Evolutionary conservation across 331 rosid genomes (phyloP), one percentile per base, ranked within the genome.

Genomic region (Prunus yedoensis): DNA sequence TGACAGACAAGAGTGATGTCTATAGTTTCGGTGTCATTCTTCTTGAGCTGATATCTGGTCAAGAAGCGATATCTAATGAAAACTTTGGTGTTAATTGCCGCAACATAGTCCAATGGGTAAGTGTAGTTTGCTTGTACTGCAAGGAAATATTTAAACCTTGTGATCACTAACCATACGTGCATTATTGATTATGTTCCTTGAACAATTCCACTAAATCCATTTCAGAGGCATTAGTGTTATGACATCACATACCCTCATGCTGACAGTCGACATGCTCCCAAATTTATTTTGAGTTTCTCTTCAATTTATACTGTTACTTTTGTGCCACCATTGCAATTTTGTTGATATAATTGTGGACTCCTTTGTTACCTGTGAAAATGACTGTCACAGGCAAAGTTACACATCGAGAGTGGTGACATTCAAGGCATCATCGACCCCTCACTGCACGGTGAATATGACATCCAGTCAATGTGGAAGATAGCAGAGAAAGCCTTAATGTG

Each of bases 401-500:
- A 89, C 86, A 90, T 94, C 13, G 97, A 94, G 91, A 90, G 93
- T 8, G 99, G 99, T 11, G 95, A 94, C 78, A 91, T 94, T 71
- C 99, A 90, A 80, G 96, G 96, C 30, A 94, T 94, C 63, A 94
- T 94, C 9, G 99, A 94, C 81, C 92, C 97, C 9, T 70, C 87
- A 3, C 81, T 94, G 47, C 79, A 20, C 2, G 81, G 78, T 30
- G 91, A 94, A 8, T 94, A 85, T 67, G 95, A 94, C 74, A 87
- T 94, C 49, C 99, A 94, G 77, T 94, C 99, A 13, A 90, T 94
- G 92, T 94, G 99, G 99, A 94, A 94, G 85, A 92, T 94, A 68
- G 99, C 99, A 12, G 99, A 94, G 88, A 94, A 88, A 84, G 99
- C 99, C 12, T 82, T 94, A 88, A 89, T 92, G 97, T 94, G 99